Percentiles rank a stretch among this genome's conserved stretches.
Evolutionary conservation across 768 basidiomycete species (phyloP).

Genomic region (Tubosaeta brunneosetosa): DNA sequence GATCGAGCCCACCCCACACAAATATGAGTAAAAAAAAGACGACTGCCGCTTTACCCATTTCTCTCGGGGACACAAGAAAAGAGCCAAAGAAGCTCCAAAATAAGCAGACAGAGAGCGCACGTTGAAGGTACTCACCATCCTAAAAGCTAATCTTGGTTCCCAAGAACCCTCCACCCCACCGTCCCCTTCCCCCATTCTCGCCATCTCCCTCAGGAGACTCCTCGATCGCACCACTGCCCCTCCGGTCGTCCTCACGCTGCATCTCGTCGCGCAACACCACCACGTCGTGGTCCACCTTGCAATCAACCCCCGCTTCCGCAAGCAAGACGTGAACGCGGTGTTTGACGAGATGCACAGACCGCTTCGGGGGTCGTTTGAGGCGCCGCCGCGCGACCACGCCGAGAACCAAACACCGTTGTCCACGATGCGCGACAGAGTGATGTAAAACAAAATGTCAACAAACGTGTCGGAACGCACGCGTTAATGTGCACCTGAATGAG

Average conservation of each 20-base stretch:
- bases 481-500: conserved; percentile 59
- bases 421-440: neutral
- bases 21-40: neutral
- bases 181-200: conserved; percentile 19
- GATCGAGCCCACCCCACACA: neutral
- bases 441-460: neutral
- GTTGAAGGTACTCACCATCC: neutral
- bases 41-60: neutral
- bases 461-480: neutral
- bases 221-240: conserved; percentile 17
- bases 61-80: neutral
- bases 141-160: conserved; percentile 23
- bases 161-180: conserved; percentile 30
- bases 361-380: conserved; percentile 81
- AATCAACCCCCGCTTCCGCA: conserved; percentile 81
- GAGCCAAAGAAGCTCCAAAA: neutral
- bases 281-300: conserved; percentile 84
- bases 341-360: conserved; percentile 73
- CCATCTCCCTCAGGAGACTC: conserved; percentile 26
- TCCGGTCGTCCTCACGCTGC: conserved; percentile 55
- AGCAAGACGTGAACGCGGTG: conserved; percentile 82
- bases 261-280: conserved; percentile 77
- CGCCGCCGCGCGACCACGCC: conserved; percentile 95
- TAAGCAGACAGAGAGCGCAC: neutral
- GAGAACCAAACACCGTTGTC: conserved; percentile 85